Conservation (phyloP, 2,329 filamentous ascomycete species). For the Fusarium kyushuense region DNA sequence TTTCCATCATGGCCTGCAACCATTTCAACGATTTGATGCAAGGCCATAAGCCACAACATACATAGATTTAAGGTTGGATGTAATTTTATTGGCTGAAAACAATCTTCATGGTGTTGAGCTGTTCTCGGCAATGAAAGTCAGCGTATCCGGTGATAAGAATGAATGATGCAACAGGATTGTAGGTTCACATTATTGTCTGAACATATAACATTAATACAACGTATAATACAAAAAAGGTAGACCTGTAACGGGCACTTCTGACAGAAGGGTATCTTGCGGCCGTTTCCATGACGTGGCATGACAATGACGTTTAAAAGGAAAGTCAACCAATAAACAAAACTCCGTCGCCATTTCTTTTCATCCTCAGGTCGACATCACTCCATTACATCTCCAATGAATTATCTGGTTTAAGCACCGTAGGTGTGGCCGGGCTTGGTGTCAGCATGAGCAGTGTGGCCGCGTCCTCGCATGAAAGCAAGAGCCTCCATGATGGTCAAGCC, state of each 20-base stretch:
- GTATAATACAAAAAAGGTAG: conserved; percentile 15
- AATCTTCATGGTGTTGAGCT: background rate
- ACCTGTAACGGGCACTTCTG: conserved; percentile 23
- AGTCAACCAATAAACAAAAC: conserved; percentile 7
- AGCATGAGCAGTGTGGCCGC: conserved; percentile 51
- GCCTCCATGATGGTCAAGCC: conserved; percentile 62
- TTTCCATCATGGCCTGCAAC: background rate
- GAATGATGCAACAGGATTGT: background rate
- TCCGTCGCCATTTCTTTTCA: background rate
- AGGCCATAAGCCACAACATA: background rate
- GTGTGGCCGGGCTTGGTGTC: conserved; percentile 46
- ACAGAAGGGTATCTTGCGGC: conserved; percentile 44
- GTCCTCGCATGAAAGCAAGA: conserved; percentile 58
- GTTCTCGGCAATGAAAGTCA: background rate
- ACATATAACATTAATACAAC: background rate
- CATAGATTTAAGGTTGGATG: background rate
- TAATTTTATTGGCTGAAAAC: background rate
- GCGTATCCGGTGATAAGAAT: background rate
- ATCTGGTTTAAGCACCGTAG: conserved; percentile 31
- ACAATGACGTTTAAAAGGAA: conserved; percentile 8
- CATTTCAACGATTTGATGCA: background rate
- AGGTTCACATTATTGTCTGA: background rate
- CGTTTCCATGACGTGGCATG: conserved; percentile 39
- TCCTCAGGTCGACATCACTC: background rate
- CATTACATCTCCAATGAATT: background rate